Evolutionary conservation across 2,329 filamentous ascomycete species (phyloP), one percentile per base, ranked within the genome.

Genomic region (Lachnum nothofagi): DNA sequence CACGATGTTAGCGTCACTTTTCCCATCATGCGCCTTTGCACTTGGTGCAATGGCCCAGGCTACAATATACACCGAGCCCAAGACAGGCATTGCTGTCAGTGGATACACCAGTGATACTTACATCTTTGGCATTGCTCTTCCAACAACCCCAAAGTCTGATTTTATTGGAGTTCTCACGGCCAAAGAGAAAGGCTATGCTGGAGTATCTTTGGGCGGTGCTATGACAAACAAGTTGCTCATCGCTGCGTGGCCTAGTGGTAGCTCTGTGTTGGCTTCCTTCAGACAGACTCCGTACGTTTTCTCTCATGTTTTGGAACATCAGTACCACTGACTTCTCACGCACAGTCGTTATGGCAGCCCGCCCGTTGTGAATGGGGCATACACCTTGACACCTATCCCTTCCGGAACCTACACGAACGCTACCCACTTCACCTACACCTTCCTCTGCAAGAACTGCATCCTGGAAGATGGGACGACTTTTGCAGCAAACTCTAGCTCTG

Each of bases 381-480:
- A 74, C 57, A 67, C 68, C 3, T 46, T 55, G 14, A 69, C 67
- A 10, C 69, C 74, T 12, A 78, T 78, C 52, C 23, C 38, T 2
- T 64, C 72, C 20, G 75, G 75, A 22, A 77, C 74, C 1, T 76
- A 72, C 20, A 62, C 76, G 49, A 79, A 78, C 66, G 65, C 63
- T 52, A 78, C 76, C 1, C 73, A 78, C 54, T 72, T 71, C 59
- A 72, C 72, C 2, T 76, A 74, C 54, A 79, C 76, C 1, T 79
- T 78, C 62, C 68, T 79, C 31, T 80, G 76, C 57, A 63, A 67
- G 39, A 66, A 67, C 9, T 76, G 73, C 48, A 63, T 73, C 22
- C 61, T 63, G 16, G 61, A 62, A 4, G 67, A 69, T 46, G 55
- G 60, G 10, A 66, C 65, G 4, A 67, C 42, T 5, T 68, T 67